phyloP scores from a whole-genome alignment of 257 asterid genomes.

The Salvia splendens region DNA sequence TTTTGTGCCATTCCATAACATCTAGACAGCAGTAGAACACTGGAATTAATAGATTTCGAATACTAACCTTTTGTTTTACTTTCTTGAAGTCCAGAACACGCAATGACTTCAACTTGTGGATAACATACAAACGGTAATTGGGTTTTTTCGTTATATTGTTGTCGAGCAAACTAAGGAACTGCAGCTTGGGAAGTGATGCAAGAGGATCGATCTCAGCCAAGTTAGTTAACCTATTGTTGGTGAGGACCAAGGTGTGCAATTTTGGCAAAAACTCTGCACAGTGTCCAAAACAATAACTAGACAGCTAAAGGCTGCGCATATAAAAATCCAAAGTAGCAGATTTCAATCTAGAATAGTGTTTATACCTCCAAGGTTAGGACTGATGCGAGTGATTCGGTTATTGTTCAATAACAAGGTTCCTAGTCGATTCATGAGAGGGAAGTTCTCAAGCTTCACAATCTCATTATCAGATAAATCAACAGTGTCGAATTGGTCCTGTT shows the following conservation, averaged over 20 bases:
- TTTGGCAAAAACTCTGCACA: constrained; percentile 90
- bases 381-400: constrained; percentile 95
- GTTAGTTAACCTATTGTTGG: constrained; percentile 91
- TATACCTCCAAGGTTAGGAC: constrained; percentile 84
- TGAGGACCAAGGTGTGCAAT: constrained; percentile 87
- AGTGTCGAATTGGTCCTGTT: constrained; percentile 96
- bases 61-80: constrained; percentile 87
- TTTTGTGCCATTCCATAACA: not conserved
- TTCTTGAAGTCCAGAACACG: constrained; percentile 90
- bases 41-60: constrained; percentile 1
- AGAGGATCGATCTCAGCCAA: constrained; percentile 96
- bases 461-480: constrained; percentile 96
- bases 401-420: constrained; percentile 91
- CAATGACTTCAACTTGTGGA: constrained; percentile 85
- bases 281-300: constrained; percentile 11
- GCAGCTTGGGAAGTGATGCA: constrained; percentile 80
- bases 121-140: constrained; percentile 91
- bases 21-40: not conserved
- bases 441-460: constrained; percentile 97
- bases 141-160: constrained; percentile 92
- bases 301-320: constrained; percentile 3
- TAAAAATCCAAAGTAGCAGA: not conserved
- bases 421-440: constrained; percentile 72
- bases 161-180: constrained; percentile 88
- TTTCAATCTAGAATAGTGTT: constrained; percentile 4